These are phyloP conservation scores for Sphagnurus paluster DNA, from an alignment of 1,284 basidiomycete genomes.

Conservation along the genomic window DNA sequence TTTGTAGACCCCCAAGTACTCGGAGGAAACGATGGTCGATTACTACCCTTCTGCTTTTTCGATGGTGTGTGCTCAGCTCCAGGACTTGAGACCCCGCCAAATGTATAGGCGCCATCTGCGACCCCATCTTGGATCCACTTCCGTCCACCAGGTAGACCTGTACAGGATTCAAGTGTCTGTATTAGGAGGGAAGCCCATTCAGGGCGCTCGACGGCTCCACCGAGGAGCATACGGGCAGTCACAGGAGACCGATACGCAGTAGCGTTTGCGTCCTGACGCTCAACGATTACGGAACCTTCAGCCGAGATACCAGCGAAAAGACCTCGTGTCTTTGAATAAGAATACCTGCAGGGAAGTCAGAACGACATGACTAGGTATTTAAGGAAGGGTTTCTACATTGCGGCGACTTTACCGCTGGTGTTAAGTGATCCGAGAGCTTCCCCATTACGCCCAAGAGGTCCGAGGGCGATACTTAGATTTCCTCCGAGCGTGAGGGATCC, in stretches of 20 bases:
- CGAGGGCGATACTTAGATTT: slow-evolving; percentile 91
- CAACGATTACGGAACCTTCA: slow-evolving; percentile 93
- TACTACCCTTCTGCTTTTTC: slow-evolving; percentile 48
- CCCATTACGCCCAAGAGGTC: slow-evolving; percentile 92
- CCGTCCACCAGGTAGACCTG: slow-evolving; percentile 66
- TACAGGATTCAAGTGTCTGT: slow-evolving; percentile 71
- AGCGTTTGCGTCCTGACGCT: slow-evolving; percentile 89
- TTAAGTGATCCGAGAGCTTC: slow-evolving; percentile 90
- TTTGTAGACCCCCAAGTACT: slow-evolving; percentile 57
- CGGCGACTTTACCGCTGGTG: slow-evolving; percentile 85
- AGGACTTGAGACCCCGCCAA: slow-evolving; percentile 49
- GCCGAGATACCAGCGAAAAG: slow-evolving; percentile 86
- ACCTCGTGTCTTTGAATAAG: slow-evolving; percentile 93
- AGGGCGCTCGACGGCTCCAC: slow-evolving; percentile 73
- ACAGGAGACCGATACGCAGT: slow-evolving; percentile 79
- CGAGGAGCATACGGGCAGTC: slow-evolving; percentile 77
- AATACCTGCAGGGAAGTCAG: slow-evolving; percentile 58
- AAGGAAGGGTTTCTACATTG: slow-evolving; percentile 61
- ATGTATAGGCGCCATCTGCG: slow-evolving; percentile 50
- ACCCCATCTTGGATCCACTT: slow-evolving; percentile 58
- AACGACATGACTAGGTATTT: neutral
- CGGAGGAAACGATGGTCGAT: slow-evolving; percentile 56
- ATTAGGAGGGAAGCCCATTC: slow-evolving; percentile 77
- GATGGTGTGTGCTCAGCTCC: slow-evolving; percentile 37
- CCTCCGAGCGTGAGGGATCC: slow-evolving; percentile 92